Evolutionary conservation across 1,284 basidiomycete species (phyloP), one percentile per base, ranked within the genome.

Genomic region (Ganoderma boninense): DNA sequence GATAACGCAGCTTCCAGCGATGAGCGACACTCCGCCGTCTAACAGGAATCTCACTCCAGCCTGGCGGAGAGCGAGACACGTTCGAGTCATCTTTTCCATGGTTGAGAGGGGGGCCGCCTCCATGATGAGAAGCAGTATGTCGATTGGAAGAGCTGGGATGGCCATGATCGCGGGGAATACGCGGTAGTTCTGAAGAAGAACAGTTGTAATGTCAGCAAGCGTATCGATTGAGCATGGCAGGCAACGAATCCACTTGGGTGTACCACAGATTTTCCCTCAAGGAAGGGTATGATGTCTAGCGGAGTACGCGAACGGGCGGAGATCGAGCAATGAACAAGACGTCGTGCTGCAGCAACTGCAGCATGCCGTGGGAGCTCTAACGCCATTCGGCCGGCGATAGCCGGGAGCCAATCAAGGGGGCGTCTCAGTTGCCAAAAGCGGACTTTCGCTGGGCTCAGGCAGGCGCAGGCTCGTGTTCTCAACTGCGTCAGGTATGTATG

Each of bases 71-170:
- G 65, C 40, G n/a, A 63, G 70, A n/a, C 70, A 74, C 6, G 70
- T 70, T 40, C 62, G 46, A 59, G 69, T 70, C 65, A 70, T 62
- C 18, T 40, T 64, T n/a, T 49, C n/a, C 11, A 64, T 64, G 26
- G 57, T 46, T 4, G n/a, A 13, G 4, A 38, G 65, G 0, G 29
- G 26, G 0, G 64, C 59, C 18, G 57, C 5, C 10, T 62, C 65
- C 68, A 71, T 59, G 44, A 74, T 62, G 26, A 65, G 40, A 20
- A 69, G 43, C 7, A 74, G 46, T 14, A 71, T 16, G 32, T 74
- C 73, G 44, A 67, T 40, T 7, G 73, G 69, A 10, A 74, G 62
- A 7, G 2, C n/a, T 52, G 23, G 49, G 13, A 3, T 52, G 26
- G 23, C 49, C 23, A 26, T 52, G 23, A 52, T 52, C 11, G n/a